Percentiles rank a stretch among this genome's conserved stretches.
phyloP scores from a whole-genome alignment of 768 basidiomycete species.

The Candolleomyces aberdarensis region DNA sequence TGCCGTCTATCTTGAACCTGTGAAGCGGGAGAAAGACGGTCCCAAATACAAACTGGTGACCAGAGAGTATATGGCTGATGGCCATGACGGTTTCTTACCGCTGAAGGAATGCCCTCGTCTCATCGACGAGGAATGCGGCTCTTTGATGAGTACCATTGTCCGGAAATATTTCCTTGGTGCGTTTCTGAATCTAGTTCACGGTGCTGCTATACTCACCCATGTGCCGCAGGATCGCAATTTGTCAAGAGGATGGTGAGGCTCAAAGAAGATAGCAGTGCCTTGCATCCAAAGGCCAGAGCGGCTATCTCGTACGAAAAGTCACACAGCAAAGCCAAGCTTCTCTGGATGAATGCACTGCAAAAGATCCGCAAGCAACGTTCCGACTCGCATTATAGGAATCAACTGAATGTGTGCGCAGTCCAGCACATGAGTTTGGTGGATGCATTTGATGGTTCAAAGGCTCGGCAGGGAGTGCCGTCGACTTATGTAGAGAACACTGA shows the following conservation, averaged over 20 bases:
- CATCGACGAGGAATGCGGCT: constrained; percentile 81
- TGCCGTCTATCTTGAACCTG: constrained; percentile 46
- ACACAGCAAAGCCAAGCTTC: constrained; percentile 24
- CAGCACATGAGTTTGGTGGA: constrained; percentile 84
- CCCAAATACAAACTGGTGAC: constrained; percentile 77
- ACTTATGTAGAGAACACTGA: constrained; percentile 17
- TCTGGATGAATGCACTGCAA: constrained; percentile 47
- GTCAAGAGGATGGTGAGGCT: constrained; percentile 61
- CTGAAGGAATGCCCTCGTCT: constrained; percentile 65
- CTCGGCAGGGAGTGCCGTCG: constrained; percentile 33
- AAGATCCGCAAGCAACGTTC: constrained; percentile 45
- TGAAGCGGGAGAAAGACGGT: constrained; percentile 51
- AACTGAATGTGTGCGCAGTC: constrained; percentile 54
- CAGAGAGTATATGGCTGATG: constrained; percentile 81
- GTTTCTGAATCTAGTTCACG: not conserved
- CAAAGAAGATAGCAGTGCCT: constrained; percentile 29
- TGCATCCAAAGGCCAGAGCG: constrained; percentile 37
- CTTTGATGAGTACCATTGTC: constrained; percentile 74
- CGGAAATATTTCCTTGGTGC: constrained; percentile 82
- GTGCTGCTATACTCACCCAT: constrained; percentile 2
- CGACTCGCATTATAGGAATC: constrained; percentile 51
- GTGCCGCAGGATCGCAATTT: constrained; percentile 59
- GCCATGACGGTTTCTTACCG: constrained; percentile 78
- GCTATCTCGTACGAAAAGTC: constrained; percentile 13
- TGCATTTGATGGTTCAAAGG: constrained; percentile 58